A percentile compares a stretch with the other conserved stretches of the same genome.
Conservation (phyloP, 179 eudicot species). For the Patellifolia procumbens region DNA sequence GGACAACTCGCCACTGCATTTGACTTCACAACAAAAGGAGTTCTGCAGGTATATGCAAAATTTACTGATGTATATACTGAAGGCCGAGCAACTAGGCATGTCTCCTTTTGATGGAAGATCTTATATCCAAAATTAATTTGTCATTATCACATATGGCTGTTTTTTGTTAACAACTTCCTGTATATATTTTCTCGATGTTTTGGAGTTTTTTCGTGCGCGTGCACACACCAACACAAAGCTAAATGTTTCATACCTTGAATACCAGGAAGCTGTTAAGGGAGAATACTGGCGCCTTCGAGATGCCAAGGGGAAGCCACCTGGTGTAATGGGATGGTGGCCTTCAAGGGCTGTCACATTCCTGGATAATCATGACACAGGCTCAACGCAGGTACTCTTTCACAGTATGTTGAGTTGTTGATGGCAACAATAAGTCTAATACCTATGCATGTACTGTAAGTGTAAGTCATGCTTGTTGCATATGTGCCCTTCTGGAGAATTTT, state of each 20-base stretch:
- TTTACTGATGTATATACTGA: background rate
- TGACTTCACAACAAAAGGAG: constrained; percentile 95
- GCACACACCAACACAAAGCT: background rate
- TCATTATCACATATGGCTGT: background rate
- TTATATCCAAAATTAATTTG: background rate
- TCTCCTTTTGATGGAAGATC: constrained; percentile 1
- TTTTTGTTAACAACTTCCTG: background rate
- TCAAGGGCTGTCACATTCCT: constrained; percentile 89
- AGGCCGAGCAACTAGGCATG: background rate
- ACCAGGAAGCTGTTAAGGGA: constrained; percentile 83
- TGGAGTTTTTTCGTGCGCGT: background rate
- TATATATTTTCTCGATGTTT: background rate
- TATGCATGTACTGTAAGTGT: background rate
- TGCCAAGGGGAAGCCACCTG: constrained; percentile 84
- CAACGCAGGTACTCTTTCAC: constrained; percentile 63
- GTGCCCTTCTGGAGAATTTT: background rate
- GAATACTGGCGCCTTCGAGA: constrained; percentile 87
- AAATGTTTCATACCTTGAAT: constrained; percentile 4
- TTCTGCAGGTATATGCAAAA: constrained; percentile 69
- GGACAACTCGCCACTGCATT: constrained; percentile 85
- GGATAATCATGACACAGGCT: constrained; percentile 90
- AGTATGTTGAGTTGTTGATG: background rate
- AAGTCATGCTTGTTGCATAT: background rate
- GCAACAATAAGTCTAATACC: constrained; percentile 4
- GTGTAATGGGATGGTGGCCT: constrained; percentile 93